Evolutionary conservation across 2,329 filamentous ascomycete genomes (phyloP).

Genomic region (Paecilomyces dactylethromorphus): DNA sequence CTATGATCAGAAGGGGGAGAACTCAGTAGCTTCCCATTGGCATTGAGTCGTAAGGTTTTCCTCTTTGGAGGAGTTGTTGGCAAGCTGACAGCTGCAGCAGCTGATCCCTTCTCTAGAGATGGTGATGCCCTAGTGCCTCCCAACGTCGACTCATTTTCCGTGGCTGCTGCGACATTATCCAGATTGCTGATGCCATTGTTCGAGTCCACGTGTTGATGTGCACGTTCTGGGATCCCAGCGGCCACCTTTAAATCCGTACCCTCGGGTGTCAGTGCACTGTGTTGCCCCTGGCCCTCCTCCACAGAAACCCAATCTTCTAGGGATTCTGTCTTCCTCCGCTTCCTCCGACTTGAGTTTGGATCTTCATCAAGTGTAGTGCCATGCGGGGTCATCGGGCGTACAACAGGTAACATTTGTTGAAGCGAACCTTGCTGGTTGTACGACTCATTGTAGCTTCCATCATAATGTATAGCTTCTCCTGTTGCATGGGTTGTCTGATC

Average conservation of each 20-base stretch:
- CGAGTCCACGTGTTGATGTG: background rate
- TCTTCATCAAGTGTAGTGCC: slow-evolving; percentile 21
- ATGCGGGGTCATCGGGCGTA: background rate
- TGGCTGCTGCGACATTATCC: background rate
- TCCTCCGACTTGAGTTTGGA: slow-evolving; percentile 25
- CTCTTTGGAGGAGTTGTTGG: slow-evolving; percentile 41
- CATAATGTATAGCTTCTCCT: background rate
- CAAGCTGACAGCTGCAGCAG: background rate
- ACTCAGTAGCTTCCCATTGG: slow-evolving; percentile 38
- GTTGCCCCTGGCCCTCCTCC: background rate
- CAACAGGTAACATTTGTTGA: slow-evolving; percentile 2
- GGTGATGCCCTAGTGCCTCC: background rate
- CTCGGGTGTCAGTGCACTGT: background rate
- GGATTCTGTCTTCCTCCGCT: slow-evolving; percentile 26
- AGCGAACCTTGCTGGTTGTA: background rate
- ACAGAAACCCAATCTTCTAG: slow-evolving; percentile 5
- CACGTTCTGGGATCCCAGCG: background rate
- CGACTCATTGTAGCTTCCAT: background rate
- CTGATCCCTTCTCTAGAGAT: background rate
- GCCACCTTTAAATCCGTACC: background rate
- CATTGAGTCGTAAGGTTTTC: slow-evolving; percentile 41
- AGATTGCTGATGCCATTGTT: background rate
- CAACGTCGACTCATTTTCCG: background rate
- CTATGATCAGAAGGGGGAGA: slow-evolving; percentile 22
- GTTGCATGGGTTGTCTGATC: background rate